Conservation (phyloP, 2,329 filamentous ascomycete species). For the Ambrosiella beaveri region DNA sequence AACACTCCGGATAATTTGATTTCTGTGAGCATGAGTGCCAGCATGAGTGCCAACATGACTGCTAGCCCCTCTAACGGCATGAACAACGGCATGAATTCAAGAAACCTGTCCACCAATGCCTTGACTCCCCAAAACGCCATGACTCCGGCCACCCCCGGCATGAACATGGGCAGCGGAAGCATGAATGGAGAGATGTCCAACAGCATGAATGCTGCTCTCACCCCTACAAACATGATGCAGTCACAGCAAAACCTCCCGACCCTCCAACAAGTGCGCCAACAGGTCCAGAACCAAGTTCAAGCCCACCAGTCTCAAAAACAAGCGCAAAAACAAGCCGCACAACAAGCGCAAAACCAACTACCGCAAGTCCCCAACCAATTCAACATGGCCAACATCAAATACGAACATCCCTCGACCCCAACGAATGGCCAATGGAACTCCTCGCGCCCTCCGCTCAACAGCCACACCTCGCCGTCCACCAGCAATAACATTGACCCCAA, state of each 20-base stretch:
- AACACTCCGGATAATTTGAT: background rate
- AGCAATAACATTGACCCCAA: background rate
- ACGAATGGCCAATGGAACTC: slow-evolving; percentile 6
- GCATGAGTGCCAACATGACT: background rate
- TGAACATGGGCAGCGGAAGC: background rate
- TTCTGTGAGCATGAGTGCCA: background rate
- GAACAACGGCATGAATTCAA: too few relatives aligned
- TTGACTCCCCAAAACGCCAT: background rate
- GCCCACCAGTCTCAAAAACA: too few relatives aligned
- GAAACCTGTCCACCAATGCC: background rate
- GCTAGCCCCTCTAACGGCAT: background rate
- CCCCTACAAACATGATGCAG: background rate
- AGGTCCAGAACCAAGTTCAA: background rate
- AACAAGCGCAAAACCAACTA: background rate
- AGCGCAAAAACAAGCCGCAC: background rate
- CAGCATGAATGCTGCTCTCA: background rate
- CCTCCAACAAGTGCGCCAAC: background rate
- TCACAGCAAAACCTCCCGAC: background rate
- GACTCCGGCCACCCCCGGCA: background rate
- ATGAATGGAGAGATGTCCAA: background rate
- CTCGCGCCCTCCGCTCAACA: slow-evolving; percentile 5
- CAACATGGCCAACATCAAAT: slow-evolving; percentile 1
- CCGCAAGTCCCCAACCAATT: slow-evolving; percentile 4
- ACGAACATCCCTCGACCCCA: background rate
- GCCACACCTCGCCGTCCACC: background rate